Conservation (phyloP, 192 early-diverging fungal species). For the Nowakowskiella sp. region DNA sequence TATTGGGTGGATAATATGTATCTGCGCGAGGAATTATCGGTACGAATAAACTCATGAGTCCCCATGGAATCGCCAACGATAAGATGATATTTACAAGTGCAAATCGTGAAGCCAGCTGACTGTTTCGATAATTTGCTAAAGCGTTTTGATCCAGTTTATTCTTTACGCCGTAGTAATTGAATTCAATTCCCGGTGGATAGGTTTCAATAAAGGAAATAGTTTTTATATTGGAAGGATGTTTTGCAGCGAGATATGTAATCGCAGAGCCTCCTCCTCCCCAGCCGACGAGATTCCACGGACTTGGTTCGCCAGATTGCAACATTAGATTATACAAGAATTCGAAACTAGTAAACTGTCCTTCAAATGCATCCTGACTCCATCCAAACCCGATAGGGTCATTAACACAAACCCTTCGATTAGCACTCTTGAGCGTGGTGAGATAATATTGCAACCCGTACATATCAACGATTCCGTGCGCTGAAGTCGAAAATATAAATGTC, state of each 20-base stretch:
- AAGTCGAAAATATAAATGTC: neutral
- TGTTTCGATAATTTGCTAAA: too few relatives aligned
- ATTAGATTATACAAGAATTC: slow-evolving; percentile 1
- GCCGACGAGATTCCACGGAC: slow-evolving; percentile 1
- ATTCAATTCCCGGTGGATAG: slow-evolving; percentile 5
- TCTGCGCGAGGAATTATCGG: neutral
- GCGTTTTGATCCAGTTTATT: neutral
- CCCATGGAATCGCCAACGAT: neutral
- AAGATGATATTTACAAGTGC: neutral
- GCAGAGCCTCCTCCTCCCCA: slow-evolving; percentile 3
- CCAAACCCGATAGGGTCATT: slow-evolving; percentile 1
- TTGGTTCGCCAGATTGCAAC: neutral
- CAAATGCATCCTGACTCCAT: slow-evolving; percentile 3
- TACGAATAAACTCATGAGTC: neutral
- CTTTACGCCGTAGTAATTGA: neutral
- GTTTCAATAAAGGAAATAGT: slow-evolving; percentile 2
- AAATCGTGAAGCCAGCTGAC: too few relatives aligned
- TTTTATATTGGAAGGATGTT: slow-evolving; percentile 1
- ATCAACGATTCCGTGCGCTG: neutral
- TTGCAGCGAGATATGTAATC: neutral
- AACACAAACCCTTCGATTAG: neutral
- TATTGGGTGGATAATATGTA: slow-evolving; percentile 2
- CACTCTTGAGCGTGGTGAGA: neutral
- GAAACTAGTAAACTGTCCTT: neutral
- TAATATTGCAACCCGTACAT: neutral